A percentile compares a stretch with the other conserved stretches of the same genome.
Conservation (phyloP, 2,329 filamentous ascomycete species). For the Drechslerella dactyloides region DNA sequence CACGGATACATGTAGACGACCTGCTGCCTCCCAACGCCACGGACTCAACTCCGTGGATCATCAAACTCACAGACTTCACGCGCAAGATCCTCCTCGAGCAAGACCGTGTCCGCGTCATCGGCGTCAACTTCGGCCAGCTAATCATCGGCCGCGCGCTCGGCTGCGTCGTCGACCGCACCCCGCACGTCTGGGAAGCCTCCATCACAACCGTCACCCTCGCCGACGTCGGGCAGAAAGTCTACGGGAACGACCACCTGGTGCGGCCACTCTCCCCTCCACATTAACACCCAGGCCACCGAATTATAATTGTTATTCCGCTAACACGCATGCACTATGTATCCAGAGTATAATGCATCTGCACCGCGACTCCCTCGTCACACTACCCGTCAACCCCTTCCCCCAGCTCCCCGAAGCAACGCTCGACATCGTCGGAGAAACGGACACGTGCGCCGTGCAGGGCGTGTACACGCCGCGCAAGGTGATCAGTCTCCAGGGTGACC, state of each 20-base stretch:
- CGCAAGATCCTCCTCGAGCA: slow-evolving; percentile 66
- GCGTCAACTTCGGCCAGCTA: slow-evolving; percentile 87
- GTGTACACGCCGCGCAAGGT: slow-evolving; percentile 73
- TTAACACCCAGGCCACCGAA: not conserved
- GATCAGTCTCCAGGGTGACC: slow-evolving; percentile 84
- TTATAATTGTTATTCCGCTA: not conserved
- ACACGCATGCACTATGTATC: not conserved
- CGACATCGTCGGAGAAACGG: slow-evolving; percentile 69
- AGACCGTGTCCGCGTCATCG: slow-evolving; percentile 72
- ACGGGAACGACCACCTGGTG: slow-evolving; percentile 66
- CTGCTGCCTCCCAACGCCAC: slow-evolving; percentile 65
- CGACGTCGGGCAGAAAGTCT: slow-evolving; percentile 72
- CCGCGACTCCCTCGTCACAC: slow-evolving; percentile 71
- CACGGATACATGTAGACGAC: slow-evolving; percentile 21
- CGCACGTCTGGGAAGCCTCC: slow-evolving; percentile 79
- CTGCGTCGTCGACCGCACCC: slow-evolving; percentile 69
- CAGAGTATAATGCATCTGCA: slow-evolving; percentile 85
- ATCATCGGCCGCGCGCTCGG: slow-evolving; percentile 77
- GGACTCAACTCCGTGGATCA: slow-evolving; percentile 76
- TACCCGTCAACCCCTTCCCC: slow-evolving; percentile 38
- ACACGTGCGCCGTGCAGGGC: slow-evolving; percentile 75
- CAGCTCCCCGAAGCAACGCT: slow-evolving; percentile 67
- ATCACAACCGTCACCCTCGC: slow-evolving; percentile 74
- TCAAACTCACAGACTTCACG: slow-evolving; percentile 73
- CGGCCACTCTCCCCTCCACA: slow-evolving; percentile 7